Evolutionary conservation across 306 rosid species (phyloP).

Genomic region (Quercus dentata): DNA sequence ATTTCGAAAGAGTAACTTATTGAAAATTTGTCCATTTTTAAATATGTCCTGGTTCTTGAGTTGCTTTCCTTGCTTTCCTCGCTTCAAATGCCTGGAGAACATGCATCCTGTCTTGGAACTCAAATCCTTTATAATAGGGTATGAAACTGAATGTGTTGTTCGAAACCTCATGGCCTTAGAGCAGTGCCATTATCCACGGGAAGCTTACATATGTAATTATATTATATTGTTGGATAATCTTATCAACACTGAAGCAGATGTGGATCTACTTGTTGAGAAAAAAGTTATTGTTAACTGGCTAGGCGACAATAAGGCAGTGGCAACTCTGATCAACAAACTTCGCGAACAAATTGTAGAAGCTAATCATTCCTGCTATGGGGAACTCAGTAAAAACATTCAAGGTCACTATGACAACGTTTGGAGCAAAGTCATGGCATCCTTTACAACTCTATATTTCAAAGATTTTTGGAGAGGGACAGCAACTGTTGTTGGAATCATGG

Average conservation of each 20-base stretch:
- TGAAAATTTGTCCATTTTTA: not conserved
- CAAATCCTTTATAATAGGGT: not conserved
- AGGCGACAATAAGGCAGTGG: constrained; percentile 20
- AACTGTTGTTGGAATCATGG: constrained; percentile 16
- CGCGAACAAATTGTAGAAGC: not conserved
- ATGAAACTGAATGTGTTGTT: constrained; percentile 3
- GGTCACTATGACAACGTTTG: not conserved
- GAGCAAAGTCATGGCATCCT: constrained; percentile 12
- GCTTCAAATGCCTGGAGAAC: not conserved
- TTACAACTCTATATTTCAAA: constrained; percentile 20
- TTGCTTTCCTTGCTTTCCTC: constrained; percentile 2
- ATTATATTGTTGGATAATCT: constrained; percentile 15
- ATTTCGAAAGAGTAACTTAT: not conserved
- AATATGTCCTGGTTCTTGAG: not conserved
- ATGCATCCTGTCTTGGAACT: not conserved
- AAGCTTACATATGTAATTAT: constrained; percentile 25
- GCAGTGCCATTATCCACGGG: constrained; percentile 16
- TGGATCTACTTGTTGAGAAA: constrained; percentile 19
- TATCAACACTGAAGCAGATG: constrained; percentile 19
- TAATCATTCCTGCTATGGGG: not conserved
- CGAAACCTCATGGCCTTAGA: constrained; percentile 36
- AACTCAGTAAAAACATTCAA: not conserved
- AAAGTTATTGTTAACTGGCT: constrained; percentile 6
- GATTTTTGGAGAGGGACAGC: constrained; percentile 31
- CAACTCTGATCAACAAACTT: constrained; percentile 1